Evolutionary conservation across 768 basidiomycete species (phyloP).

Genomic region (Lactarius trivialis): DNA sequence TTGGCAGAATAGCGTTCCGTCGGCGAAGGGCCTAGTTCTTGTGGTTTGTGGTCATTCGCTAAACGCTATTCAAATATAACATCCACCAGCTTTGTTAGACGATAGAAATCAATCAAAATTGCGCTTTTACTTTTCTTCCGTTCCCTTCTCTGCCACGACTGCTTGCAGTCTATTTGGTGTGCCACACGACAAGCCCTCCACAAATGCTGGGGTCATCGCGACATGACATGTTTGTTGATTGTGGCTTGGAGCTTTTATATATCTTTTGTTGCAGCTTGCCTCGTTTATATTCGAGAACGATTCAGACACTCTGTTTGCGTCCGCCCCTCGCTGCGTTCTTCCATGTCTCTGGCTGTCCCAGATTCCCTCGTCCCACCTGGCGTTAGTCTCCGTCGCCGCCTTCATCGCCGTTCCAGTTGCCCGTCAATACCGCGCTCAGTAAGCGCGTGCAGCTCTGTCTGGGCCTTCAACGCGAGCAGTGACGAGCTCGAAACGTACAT

Average conservation of each 20-base stretch:
- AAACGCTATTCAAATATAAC: neutral
- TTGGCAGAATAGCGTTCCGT: slow-evolving; percentile 39
- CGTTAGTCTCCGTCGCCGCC: neutral
- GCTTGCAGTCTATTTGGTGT: neutral
- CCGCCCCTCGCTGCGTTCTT: neutral
- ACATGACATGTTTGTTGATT: neutral
- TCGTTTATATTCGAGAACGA: neutral
- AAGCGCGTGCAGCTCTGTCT: neutral
- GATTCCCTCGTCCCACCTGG: neutral
- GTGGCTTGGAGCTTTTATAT: slow-evolving; percentile 6
- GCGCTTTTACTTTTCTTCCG: neutral
- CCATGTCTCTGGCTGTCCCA: slow-evolving; percentile 1
- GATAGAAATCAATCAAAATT: neutral
- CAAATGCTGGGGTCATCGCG: neutral
- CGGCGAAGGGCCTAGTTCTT: slow-evolving; percentile 10
- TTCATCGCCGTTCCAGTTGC: slow-evolving; percentile 17
- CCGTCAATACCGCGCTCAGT: slow-evolving; percentile 18
- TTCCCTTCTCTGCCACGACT: neutral
- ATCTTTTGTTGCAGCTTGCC: neutral
- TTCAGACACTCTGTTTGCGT: neutral
- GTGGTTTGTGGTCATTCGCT: neutral
- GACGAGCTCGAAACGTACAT: neutral
- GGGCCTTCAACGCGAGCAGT: neutral
- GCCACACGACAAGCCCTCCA: neutral
- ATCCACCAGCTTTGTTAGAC: neutral